Evolutionary conservation across 1,284 basidiomycete species (phyloP).

Genomic region (Boletellus sp.): DNA sequence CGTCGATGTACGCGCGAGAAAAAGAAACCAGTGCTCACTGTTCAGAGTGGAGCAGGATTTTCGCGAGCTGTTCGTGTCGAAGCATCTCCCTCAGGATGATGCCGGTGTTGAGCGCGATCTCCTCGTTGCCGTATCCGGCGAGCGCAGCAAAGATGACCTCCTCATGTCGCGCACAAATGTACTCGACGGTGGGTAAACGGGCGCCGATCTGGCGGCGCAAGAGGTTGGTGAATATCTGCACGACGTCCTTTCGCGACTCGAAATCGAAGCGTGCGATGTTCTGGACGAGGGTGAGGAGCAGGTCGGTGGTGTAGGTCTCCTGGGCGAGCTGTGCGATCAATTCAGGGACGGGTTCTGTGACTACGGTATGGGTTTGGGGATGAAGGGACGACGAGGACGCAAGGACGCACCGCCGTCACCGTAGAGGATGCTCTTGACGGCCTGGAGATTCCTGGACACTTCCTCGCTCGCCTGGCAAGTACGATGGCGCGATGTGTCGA

Average conservation of each 20-base stretch:
- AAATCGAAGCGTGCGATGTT: slow-evolving; percentile 91
- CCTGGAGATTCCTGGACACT: slow-evolving; percentile 83
- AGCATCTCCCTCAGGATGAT: slow-evolving; percentile 99
- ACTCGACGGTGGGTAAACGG: slow-evolving; percentile 93
- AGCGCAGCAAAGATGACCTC: slow-evolving; percentile 83
- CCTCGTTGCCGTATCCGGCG: slow-evolving; percentile 90
- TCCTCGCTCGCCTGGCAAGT: slow-evolving; percentile 75
- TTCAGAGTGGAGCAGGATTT: slow-evolving; percentile 89
- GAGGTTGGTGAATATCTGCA: slow-evolving; percentile 96
- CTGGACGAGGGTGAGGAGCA: slow-evolving; percentile 79
- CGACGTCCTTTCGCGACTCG: slow-evolving; percentile 94
- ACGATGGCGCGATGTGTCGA: slow-evolving; percentile 2
- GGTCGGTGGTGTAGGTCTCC: slow-evolving; percentile 90
- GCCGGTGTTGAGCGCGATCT: slow-evolving; percentile 95
- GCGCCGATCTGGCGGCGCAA: slow-evolving; percentile 91
- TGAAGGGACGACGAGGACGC: not conserved
- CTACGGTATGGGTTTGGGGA: slow-evolving; percentile 7
- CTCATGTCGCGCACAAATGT: slow-evolving; percentile 80
- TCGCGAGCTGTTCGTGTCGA: slow-evolving; percentile 86
- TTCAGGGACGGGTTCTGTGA: slow-evolving; percentile 76
- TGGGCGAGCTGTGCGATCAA: slow-evolving; percentile 90
- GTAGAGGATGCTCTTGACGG: slow-evolving; percentile 83
- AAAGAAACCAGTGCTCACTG: slow-evolving; percentile 55
- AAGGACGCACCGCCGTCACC: slow-evolving; percentile 74
- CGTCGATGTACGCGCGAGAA: not conserved